Percentiles rank a stretch among this genome's conserved stretches.
phyloP scores from a whole-genome alignment of 345 rosid species.

The Camelina laxa region DNA sequence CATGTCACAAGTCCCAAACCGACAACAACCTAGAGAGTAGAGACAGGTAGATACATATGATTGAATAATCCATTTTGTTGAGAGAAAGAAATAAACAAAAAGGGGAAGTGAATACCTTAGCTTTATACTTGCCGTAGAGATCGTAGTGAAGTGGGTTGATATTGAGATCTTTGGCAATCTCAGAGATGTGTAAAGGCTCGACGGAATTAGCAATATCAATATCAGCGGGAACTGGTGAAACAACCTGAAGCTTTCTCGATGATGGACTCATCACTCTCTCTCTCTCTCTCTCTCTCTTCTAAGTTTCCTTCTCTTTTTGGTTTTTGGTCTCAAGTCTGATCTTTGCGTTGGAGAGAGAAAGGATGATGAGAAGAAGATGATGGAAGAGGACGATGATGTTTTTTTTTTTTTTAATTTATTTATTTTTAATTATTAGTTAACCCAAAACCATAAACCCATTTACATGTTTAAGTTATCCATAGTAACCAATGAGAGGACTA shows the following conservation, averaged over 20 bases:
- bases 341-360: background rate
- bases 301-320: background rate
- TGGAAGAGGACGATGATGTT: slow-evolving; percentile 21
- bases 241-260: slow-evolving; percentile 72
- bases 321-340: background rate
- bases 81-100: background rate
- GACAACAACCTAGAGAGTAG: slow-evolving; percentile 23
- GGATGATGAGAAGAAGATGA: background rate
- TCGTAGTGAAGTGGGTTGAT: slow-evolving; percentile 76
- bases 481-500: slow-evolving; percentile 6
- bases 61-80: background rate
- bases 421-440: background rate
- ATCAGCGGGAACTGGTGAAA: slow-evolving; percentile 94
- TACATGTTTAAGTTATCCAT: background rate
- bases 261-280: slow-evolving; percentile 55
- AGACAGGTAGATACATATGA: background rate
- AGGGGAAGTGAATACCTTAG: slow-evolving; percentile 61
- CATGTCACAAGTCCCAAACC: background rate
- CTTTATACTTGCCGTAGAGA: slow-evolving; percentile 94
- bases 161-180: slow-evolving; percentile 80
- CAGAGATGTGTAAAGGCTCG: slow-evolving; percentile 80
- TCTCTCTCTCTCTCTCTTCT: background rate
- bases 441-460: background rate
- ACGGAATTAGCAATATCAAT: slow-evolving; percentile 92
- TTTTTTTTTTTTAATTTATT: background rate